phyloP scores from a whole-genome alignment of 1,139 yeast species.

The Debaryomycetaceae sp. region DNA sequence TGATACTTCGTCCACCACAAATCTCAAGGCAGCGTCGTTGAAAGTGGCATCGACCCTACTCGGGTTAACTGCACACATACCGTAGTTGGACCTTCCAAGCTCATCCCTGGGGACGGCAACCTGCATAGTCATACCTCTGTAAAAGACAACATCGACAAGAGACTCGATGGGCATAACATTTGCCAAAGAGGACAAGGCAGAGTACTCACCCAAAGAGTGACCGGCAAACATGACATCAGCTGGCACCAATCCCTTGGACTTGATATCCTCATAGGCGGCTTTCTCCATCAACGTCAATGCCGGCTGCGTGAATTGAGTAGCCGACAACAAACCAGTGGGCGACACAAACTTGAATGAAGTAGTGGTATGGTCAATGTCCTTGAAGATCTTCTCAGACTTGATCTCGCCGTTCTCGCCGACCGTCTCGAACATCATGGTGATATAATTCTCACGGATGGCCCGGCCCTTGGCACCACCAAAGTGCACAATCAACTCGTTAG shows the following conservation, averaged over 20 bases:
- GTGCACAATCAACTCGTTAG: slow-evolving; percentile 88
- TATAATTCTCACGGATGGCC: slow-evolving; percentile 86
- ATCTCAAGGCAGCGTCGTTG: slow-evolving; percentile 86
- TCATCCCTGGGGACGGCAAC: slow-evolving; percentile 98
- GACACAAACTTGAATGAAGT: slow-evolving; percentile 82
- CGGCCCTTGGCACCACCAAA: slow-evolving; percentile 98
- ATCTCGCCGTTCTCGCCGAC: slow-evolving; percentile 76
- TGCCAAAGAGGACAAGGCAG: slow-evolving; percentile 93
- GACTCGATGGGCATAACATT: slow-evolving; percentile 99
- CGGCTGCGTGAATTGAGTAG: slow-evolving; percentile 98
- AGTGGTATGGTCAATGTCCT: slow-evolving; percentile 73
- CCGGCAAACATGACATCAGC: slow-evolving; percentile 94
- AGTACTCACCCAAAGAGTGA: slow-evolving; percentile 97
- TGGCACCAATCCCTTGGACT: slow-evolving; percentile 90
- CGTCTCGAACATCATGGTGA: slow-evolving; percentile 96
- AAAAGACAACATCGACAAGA: slow-evolving; percentile 94
- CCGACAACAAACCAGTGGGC: slow-evolving; percentile 90
- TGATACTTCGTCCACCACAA: slow-evolving; percentile 85
- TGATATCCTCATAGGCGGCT: slow-evolving; percentile 97
- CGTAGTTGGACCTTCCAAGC: slow-evolving; percentile 91
- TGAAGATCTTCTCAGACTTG: slow-evolving; percentile 89
- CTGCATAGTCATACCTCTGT: slow-evolving; percentile 99
- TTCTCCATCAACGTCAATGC: slow-evolving; percentile 98
- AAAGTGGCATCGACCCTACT: slow-evolving; percentile 82
- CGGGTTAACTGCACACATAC: slow-evolving; percentile 99